Percentiles rank a stretch among this genome's conserved stretches.
phyloP scores from a whole-genome alignment of 257 asterid genomes.

The Cordia subcordata region DNA sequence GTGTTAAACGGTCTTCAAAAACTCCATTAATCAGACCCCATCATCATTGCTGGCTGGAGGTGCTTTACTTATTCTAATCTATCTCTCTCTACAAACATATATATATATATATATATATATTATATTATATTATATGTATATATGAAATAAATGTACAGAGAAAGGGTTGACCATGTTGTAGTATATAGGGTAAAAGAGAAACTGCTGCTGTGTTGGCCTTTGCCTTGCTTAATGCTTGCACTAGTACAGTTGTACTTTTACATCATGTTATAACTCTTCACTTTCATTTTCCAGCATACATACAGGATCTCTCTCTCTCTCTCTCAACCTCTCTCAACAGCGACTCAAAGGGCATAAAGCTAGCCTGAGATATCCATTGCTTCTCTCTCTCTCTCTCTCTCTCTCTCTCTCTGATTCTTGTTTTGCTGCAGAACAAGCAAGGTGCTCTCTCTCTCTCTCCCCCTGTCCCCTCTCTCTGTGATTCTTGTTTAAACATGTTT shows the following conservation, averaged over 20 bases:
- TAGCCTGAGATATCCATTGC: background rate
- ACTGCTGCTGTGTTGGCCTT: background rate
- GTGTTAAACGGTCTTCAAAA: background rate
- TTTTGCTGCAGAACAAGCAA: slow-evolving; percentile 5
- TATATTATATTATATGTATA: no score
- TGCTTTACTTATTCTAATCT: no score
- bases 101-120: no score
- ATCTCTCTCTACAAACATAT: no score
- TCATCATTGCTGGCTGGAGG: no score
- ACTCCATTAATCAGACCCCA: background rate
- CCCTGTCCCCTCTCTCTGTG: slow-evolving; percentile 7
- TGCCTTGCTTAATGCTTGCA: background rate
- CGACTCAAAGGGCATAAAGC: no score
- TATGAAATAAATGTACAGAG: background rate
- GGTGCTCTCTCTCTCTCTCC: slow-evolving; percentile 17
- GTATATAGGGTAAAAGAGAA: background rate
- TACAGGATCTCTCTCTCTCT: no score
- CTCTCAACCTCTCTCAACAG: no score
- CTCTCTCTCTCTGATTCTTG: slow-evolving; percentile 5
- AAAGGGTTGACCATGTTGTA: background rate
- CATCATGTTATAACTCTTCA: background rate
- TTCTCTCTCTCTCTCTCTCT: slow-evolving; percentile 1
- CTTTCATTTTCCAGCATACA: background rate
- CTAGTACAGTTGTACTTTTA: background rate
- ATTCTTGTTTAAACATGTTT: background rate